Evolutionary conservation across 2,329 filamentous ascomycete genomes (phyloP).

Genomic region (Diaporthe sp.): DNA sequence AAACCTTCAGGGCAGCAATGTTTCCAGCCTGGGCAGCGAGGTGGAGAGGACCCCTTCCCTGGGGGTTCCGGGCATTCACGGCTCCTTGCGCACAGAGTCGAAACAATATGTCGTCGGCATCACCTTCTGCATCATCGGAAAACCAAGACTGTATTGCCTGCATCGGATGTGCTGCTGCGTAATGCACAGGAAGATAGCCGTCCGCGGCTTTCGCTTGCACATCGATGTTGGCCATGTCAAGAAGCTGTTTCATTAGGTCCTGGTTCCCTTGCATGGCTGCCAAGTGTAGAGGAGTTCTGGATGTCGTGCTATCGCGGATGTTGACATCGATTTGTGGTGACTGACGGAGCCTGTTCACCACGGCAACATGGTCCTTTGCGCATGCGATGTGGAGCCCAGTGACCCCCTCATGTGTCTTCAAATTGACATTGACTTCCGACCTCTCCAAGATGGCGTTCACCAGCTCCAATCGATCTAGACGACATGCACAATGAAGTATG

Average conservation of each 20-base stretch:
- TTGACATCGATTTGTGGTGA: constrained; percentile 3
- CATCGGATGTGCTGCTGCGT: background rate
- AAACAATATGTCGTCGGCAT: background rate
- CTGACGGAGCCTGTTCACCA: background rate
- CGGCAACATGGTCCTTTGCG: background rate
- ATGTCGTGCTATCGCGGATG: background rate
- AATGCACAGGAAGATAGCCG: background rate
- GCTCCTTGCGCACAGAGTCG: background rate
- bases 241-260: background rate
- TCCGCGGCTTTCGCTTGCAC: background rate
- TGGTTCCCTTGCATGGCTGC: background rate
- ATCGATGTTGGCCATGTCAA: background rate
- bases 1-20: background rate
- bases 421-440: background rate
- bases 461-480: background rate
- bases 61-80: background rate
- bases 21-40: background rate
- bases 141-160: background rate
- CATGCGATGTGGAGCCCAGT: background rate
- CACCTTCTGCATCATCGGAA: background rate
- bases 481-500: background rate
- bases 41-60: background rate
- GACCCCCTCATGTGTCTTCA: background rate
- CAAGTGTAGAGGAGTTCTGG: background rate
- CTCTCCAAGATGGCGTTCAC: background rate